Evolutionary conservation across 345 rosid species (phyloP), one percentile per base, ranked within the genome.

Genomic region (Aquilaria sinensis): DNA sequence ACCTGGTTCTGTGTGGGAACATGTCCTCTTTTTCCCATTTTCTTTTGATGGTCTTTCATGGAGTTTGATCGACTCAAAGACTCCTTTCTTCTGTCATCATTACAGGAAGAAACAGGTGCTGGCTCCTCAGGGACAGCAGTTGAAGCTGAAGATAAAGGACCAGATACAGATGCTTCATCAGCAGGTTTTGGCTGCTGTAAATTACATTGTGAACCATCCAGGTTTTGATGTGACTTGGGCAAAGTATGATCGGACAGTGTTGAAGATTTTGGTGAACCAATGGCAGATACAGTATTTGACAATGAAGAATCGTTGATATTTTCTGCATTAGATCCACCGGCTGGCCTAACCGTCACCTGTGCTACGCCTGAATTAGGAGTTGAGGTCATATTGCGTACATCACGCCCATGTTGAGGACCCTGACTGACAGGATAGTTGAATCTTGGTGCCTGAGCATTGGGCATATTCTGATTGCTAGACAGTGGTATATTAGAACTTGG

Each of bases 391-490:
- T 57, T 80, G 31, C 72, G 79, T 14, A 46, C 65, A 68, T 78
- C 86, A 49, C 67, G 80, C 23, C 62, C 52, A 73, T 75, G 82
- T 51, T 81, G 96, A 41, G 85, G 69, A 50, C 77, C 81, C 65
- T 90, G 97, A 73, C 53, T 66, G 57, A 70, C 72, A 4, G 87
- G 34, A 67, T 75, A 80, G 58, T 72, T 87, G 69, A 59, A 82
- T 70, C 90, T 83, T 29, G 86, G 70, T 2, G 77, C 85, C 74
- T 86, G 99, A 73, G 88, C 65, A 64, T 76, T 72, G 41, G 91
- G 76, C 6, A 85, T 33, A 56, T 88, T 72, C 72, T 86, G 97
- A 61, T 74, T 70, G 75, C 77, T 74, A 31, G 84, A 57, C 71
- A 85, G 33, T 5, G 97, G 84, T 31, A 78, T 66, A 37, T 37